Percentiles rank a stretch among this genome's conserved stretches.
These are phyloP conservation scores for Penicillium sp. DNA, from an alignment of 2,329 filamentous ascomycete genomes.

Conservation along the genomic window DNA sequence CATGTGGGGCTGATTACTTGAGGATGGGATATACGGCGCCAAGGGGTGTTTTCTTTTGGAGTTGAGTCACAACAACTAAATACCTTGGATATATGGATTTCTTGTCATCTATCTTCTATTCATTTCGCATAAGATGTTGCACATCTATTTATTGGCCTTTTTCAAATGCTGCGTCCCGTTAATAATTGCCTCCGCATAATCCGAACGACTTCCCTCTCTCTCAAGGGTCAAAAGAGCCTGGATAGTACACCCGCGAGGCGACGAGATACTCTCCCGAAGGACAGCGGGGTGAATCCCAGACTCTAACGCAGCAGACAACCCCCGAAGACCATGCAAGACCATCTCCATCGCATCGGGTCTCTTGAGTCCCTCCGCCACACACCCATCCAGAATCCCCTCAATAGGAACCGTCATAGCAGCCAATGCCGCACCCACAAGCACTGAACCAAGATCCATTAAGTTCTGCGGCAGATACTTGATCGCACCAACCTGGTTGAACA, in stretches of 20 bases:
- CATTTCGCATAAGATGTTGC: neutral
- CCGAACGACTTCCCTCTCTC: constrained; percentile 55
- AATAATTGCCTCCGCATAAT: constrained; percentile 53
- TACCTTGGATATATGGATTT: constrained; percentile 45
- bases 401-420: constrained; percentile 60
- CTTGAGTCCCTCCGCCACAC: constrained; percentile 62
- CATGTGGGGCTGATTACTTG: constrained; percentile 41
- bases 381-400: constrained; percentile 62
- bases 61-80: constrained; percentile 32
- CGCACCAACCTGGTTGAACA: constrained; percentile 53
- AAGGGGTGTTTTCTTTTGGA: too few species aligned
- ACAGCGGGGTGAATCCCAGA: constrained; percentile 61
- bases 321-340: constrained; percentile 60
- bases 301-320: constrained; percentile 57
- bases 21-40: constrained; percentile 1
- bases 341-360: constrained; percentile 60
- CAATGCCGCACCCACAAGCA: constrained; percentile 60
- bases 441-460: constrained; percentile 56
- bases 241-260: constrained; percentile 63
- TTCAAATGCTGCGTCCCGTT: constrained; percentile 30
- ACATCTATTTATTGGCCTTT: constrained; percentile 11
- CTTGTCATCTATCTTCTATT: neutral
- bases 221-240: constrained; percentile 60
- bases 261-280: constrained; percentile 60
- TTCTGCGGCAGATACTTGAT: constrained; percentile 52